Evolutionary conservation across 2,329 filamentous ascomycete species (phyloP).

Genomic region (Blumeria graminis): DNA sequence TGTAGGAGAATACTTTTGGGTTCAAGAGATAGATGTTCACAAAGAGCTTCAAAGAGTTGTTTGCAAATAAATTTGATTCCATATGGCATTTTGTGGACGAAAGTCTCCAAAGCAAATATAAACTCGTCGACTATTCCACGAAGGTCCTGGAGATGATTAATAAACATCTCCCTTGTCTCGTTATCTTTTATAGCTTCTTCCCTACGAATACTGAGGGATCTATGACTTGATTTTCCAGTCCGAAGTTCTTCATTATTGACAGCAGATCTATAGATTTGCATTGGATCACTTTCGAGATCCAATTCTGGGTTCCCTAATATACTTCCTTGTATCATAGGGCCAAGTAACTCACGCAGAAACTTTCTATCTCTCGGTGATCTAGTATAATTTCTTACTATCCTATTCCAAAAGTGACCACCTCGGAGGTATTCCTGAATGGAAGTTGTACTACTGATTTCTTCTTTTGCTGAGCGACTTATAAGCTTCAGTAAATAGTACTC

Average conservation of each 20-base stretch:
- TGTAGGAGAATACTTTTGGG: constrained; percentile 56
- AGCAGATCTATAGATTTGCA: constrained; percentile 86
- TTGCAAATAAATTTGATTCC: constrained; percentile 72
- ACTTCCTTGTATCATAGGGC: constrained; percentile 67
- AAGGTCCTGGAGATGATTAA: constrained; percentile 80
- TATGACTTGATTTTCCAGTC: constrained; percentile 60
- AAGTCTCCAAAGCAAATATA: constrained; percentile 57
- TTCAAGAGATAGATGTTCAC: constrained; percentile 56
- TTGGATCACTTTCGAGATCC: constrained; percentile 85
- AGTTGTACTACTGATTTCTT: constrained; percentile 55
- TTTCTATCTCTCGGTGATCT: constrained; percentile 81
- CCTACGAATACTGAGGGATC: constrained; percentile 63
- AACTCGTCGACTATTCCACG: constrained; percentile 88
- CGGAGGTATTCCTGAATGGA: constrained; percentile 67
- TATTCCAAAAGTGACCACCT: constrained; percentile 82
- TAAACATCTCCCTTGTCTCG: constrained; percentile 79
- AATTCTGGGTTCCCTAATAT: constrained; percentile 79
- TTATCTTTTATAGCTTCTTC: constrained; percentile 90
- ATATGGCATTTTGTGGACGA: constrained; percentile 73
- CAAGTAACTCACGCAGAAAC: constrained; percentile 68
- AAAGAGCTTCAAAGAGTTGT: constrained; percentile 61
- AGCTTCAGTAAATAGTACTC: constrained; percentile 92
- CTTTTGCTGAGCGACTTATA: constrained; percentile 55
- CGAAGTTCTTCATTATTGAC: constrained; percentile 95
- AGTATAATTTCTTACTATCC: constrained; percentile 66